Evolutionary conservation across 352 stramenopile species (phyloP).

Genomic region (Pythium dissotocum): DNA sequence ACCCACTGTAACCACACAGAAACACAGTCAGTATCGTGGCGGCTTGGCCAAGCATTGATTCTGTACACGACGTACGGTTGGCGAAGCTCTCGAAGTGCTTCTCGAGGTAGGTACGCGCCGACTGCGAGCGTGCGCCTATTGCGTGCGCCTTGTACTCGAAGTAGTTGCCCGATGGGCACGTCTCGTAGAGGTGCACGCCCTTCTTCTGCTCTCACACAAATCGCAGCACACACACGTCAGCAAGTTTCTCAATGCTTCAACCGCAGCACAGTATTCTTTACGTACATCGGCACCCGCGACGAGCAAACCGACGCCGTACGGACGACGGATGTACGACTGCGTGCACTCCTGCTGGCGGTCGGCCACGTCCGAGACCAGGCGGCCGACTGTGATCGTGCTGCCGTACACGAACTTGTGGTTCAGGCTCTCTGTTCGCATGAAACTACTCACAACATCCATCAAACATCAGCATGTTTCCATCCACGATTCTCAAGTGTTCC

Average conservation of each 20-base stretch:
- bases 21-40: not conserved
- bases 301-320: conserved; percentile 98
- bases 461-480: conserved; percentile 2
- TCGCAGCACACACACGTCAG: not conserved
- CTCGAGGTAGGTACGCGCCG: conserved; percentile 98
- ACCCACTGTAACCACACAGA: conserved; percentile 44
- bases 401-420: conserved; percentile 99
- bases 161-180: conserved; percentile 97
- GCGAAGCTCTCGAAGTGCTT: conserved; percentile 97
- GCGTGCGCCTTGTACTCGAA: conserved; percentile 98
- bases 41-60: no score
- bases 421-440: conserved; percentile 97
- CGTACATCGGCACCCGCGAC: conserved; percentile 90
- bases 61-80: conserved; percentile 48
- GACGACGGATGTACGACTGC: conserved; percentile 98
- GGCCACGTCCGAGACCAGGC: conserved; percentile 95
- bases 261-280: not conserved
- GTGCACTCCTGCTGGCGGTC: conserved; percentile 99
- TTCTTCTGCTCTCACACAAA: conserved; percentile 80
- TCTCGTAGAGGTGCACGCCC: conserved; percentile 98
- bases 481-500: not conserved
- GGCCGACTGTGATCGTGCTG: conserved; percentile 91
- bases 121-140: conserved; percentile 97
- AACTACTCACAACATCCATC: conserved; percentile 38
- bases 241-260: not conserved